Evolutionary conservation across 2,329 filamentous ascomycete species (phyloP).

Genomic region (Aspergillus floridensis): DNA sequence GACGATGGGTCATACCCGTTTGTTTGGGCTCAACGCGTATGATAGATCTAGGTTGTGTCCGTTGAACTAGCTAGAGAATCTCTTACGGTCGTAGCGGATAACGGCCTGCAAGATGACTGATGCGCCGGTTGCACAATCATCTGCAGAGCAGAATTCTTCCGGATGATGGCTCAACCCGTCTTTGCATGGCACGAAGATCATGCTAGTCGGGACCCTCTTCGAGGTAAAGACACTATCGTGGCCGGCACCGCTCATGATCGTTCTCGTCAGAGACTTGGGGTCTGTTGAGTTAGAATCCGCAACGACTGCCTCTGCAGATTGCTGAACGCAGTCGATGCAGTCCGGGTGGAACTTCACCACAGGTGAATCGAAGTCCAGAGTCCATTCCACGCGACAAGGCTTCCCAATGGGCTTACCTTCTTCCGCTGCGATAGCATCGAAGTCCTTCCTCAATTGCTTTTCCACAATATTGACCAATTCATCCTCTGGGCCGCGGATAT

Average conservation of each 20-base stretch:
- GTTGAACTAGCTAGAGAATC: conserved; percentile 31
- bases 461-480: conserved; percentile 58
- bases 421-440: conserved; percentile 58
- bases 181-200: conserved; percentile 66
- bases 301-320: conserved; percentile 58
- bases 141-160: conserved; percentile 59
- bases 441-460: conserved; percentile 55
- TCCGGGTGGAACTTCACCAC: conserved; percentile 65
- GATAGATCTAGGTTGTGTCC: too few relatives aligned
- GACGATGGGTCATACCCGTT: too few relatives aligned
- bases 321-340: conserved; percentile 64
- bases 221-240: conserved; percentile 65
- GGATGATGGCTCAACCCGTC: conserved; percentile 65
- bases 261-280: conserved; percentile 45
- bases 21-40: too few relatives aligned
- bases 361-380: conserved; percentile 58
- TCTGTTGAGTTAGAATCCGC: conserved; percentile 46
- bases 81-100: conserved; percentile 39
- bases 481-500: conserved; percentile 62
- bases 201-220: conserved; percentile 59
- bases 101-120: conserved; percentile 39
- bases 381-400: conserved; percentile 57
- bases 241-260: conserved; percentile 63
- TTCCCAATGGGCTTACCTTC: conserved; percentile 53
- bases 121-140: conserved; percentile 59